Conservation (phyloP, 164 flowering plant genomes). For the Buxus sempervirens region DNA sequence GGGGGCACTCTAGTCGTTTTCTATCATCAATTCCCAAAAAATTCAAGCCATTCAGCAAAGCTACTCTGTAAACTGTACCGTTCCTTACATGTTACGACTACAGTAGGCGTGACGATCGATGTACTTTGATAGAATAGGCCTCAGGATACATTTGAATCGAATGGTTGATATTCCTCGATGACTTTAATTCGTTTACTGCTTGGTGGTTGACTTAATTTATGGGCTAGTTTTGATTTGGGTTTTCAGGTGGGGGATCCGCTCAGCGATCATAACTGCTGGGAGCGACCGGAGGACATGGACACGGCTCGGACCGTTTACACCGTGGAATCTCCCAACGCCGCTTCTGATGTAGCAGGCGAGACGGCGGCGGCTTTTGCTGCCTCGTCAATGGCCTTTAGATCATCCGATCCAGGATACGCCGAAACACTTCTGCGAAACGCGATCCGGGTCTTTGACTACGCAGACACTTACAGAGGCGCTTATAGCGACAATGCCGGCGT, state of each 20-base stretch:
- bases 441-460: slow-evolving; percentile 53
- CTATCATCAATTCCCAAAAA: too few relatives aligned
- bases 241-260: slow-evolving; percentile 88
- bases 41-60: too few relatives aligned
- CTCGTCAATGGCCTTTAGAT: slow-evolving; percentile 74
- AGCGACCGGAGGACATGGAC: slow-evolving; percentile 98
- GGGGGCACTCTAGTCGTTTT: too few relatives aligned
- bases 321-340: slow-evolving; percentile 73
- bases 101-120: too few relatives aligned
- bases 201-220: too few relatives aligned
- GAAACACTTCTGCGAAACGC: slow-evolving; percentile 62
- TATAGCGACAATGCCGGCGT: slow-evolving; percentile 79
- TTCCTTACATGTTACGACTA: too few relatives aligned
- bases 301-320: slow-evolving; percentile 74
- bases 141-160: too few relatives aligned
- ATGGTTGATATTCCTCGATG: too few relatives aligned
- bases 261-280: slow-evolving; percentile 90
- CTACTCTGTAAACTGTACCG: too few relatives aligned
- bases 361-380: slow-evolving; percentile 95
- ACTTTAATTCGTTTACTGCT: too few relatives aligned
- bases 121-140: too few relatives aligned
- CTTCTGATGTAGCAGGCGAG: slow-evolving; percentile 94
- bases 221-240: background rate
- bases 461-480: slow-evolving; percentile 83
- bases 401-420: slow-evolving; percentile 71